phyloP scores from a whole-genome alignment of 495 filamentous ascomycete species.

The Aspergillus sclerotioniger region DNA sequence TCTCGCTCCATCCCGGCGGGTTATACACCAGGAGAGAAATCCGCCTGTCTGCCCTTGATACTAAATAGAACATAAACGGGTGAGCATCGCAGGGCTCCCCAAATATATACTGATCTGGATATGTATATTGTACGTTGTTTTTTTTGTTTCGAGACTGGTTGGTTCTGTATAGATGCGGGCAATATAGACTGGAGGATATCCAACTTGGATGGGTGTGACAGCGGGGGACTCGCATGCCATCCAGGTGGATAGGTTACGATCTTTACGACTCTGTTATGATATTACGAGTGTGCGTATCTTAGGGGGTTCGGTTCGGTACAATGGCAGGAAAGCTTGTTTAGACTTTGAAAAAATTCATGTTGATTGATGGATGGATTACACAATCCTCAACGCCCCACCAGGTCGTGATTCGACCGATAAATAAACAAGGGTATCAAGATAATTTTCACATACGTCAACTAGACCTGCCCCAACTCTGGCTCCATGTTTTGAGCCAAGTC shows the following conservation, averaged over 20 bases:
- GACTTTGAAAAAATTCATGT: neutral
- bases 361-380: too few relatives aligned
- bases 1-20: too few relatives aligned
- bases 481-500: slow-evolving; percentile 28
- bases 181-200: neutral
- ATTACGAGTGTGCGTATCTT: neutral
- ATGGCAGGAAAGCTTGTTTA: neutral
- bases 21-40: neutral
- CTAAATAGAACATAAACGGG: slow-evolving; percentile 8
- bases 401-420: neutral
- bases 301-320: neutral
- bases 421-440: neutral
- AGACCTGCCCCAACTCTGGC: slow-evolving; percentile 22
- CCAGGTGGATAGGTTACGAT: neutral
- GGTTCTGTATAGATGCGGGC: neutral
- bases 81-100: slow-evolving; percentile 7
- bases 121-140: neutral
- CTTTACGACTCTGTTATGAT: neutral
- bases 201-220: neutral
- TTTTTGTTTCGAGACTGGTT: neutral
- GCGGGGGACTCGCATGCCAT: neutral
- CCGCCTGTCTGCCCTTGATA: slow-evolving; percentile 6
- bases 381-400: too few relatives aligned
- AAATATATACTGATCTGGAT: slow-evolving; percentile 12
- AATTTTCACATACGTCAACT: slow-evolving; percentile 5